Percentiles rank a stretch among this genome's conserved stretches.
These are phyloP conservation scores for Sporormia fimetaria DNA, from an alignment of 495 filamentous ascomycete species.

Conservation along the genomic window DNA sequence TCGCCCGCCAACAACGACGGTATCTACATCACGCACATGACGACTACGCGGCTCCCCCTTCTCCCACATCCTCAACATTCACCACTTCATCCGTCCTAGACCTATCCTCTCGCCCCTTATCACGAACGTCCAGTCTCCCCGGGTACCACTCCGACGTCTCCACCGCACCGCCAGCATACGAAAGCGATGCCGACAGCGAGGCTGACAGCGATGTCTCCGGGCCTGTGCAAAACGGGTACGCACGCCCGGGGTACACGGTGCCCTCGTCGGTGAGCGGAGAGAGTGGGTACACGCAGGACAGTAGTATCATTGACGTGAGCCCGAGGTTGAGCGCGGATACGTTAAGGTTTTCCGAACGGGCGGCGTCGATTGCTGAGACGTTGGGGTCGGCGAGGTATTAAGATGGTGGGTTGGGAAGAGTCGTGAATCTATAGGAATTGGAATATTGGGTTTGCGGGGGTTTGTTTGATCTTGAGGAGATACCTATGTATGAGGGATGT, in stretches of 20 bases:
- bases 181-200: conserved; percentile 17
- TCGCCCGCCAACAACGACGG: background rate
- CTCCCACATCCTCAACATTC: conserved; percentile 12
- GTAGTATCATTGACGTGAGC: conserved; percentile 29
- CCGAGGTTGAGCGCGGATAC: conserved; percentile 30
- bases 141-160: conserved; percentile 22
- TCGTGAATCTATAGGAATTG: too few species aligned
- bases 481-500: too few species aligned
- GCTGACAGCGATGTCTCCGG: conserved; percentile 27
- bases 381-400: too few species aligned
- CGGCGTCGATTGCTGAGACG: conserved; percentile 10
- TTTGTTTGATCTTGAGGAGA: too few species aligned
- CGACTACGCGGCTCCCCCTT: background rate
- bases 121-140: conserved; percentile 25
- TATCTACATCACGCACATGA: background rate
- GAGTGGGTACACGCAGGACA: conserved; percentile 27
- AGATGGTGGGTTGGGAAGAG: too few species aligned
- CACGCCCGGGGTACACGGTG: too few species aligned
- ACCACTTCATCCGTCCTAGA: conserved; percentile 7
- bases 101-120: conserved; percentile 21
- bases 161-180: conserved; percentile 16
- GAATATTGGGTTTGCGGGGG: too few species aligned
- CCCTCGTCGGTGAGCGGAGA: conserved; percentile 8
- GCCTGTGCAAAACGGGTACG: too few species aligned
- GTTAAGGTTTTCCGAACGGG: conserved; percentile 13